Conservation (phyloP, 352 stramenopile species). For the Phytophthora fragariaefolia region DNA sequence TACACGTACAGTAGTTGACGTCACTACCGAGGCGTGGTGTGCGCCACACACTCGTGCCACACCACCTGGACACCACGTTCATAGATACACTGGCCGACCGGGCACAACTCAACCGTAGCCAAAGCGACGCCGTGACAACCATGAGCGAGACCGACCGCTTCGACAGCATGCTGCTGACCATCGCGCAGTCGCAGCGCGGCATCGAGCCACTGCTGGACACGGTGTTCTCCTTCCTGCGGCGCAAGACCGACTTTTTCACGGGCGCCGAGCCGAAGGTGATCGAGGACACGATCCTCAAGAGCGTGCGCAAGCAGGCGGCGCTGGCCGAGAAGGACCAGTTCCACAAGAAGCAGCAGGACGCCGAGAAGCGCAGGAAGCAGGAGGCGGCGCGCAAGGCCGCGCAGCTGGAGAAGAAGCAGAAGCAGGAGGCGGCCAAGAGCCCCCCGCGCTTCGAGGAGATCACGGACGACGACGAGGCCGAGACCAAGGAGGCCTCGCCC, state of each 20-base stretch:
- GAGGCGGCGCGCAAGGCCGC: slow-evolving; percentile 51
- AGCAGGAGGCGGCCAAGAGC: slow-evolving; percentile 40
- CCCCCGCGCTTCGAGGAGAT: slow-evolving; percentile 84
- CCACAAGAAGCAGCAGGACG: slow-evolving; percentile 77
- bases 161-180: slow-evolving; percentile 97
- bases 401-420: slow-evolving; percentile 59
- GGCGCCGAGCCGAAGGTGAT: slow-evolving; percentile 82
- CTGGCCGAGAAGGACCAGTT: slow-evolving; percentile 85
- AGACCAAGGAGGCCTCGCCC: slow-evolving; percentile 36
- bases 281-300: slow-evolving; percentile 88
- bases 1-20: not conserved
- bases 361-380: slow-evolving; percentile 80
- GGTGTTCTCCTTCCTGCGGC: slow-evolving; percentile 98
- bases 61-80: slow-evolving; percentile 5
- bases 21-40: slow-evolving; percentile 4
- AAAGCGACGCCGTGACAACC: slow-evolving; percentile 23
- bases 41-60: not conserved
- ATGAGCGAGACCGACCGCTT: slow-evolving; percentile 86
- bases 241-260: slow-evolving; percentile 99
- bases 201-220: slow-evolving; percentile 99
- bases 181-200: slow-evolving; percentile 96
- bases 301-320: slow-evolving; percentile 93
- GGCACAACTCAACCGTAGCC: slow-evolving; percentile 4
- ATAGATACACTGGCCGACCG: slow-evolving; percentile 11
- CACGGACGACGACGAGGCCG: slow-evolving; percentile 58